A percentile compares a stretch with the other conserved stretches of the same genome.
Conservation (phyloP, 2,329 filamentous ascomycete species). For the Nannizzia gypsea region DNA sequence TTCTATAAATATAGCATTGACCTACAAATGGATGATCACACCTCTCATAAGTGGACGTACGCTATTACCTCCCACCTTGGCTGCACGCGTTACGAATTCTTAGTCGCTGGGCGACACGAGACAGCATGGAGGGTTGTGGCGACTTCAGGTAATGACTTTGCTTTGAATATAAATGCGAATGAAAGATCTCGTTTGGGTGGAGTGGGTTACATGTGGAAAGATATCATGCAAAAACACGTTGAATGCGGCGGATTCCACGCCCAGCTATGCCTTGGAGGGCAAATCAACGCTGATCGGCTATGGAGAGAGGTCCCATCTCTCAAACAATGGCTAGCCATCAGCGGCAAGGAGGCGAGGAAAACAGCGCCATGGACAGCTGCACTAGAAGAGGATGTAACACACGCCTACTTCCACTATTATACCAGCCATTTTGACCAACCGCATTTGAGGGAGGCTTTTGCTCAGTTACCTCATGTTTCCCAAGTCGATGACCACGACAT, state of each 20-base stretch:
- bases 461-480: conserved; percentile 87
- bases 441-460: conserved; percentile 85
- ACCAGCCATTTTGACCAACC: conserved; percentile 97
- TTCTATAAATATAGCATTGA: conserved; percentile 95
- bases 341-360: conserved; percentile 84
- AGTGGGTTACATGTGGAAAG: conserved; percentile 96
- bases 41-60: conserved; percentile 84
- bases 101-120: conserved; percentile 82
- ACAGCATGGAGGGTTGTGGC: conserved; percentile 92
- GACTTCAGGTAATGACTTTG: conserved; percentile 93
- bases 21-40: conserved; percentile 70
- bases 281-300: conserved; percentile 87
- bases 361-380: conserved; percentile 84
- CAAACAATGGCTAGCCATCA: conserved; percentile 89
- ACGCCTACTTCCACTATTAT: conserved; percentile 98
- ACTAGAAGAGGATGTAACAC: conserved; percentile 87
- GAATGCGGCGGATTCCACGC: conserved; percentile 94
- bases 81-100: conserved; percentile 95
- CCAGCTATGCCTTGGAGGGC: conserved; percentile 81
- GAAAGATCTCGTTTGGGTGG: conserved; percentile 80
- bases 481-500: conserved; percentile 97
- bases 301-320: conserved; percentile 93
- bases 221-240: conserved; percentile 91
- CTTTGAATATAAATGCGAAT: conserved; percentile 70
- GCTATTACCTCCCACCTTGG: conserved; percentile 93